phyloP scores from a whole-genome alignment of 2,329 filamentous ascomycete genomes.

The Spiromastix sp. region DNA sequence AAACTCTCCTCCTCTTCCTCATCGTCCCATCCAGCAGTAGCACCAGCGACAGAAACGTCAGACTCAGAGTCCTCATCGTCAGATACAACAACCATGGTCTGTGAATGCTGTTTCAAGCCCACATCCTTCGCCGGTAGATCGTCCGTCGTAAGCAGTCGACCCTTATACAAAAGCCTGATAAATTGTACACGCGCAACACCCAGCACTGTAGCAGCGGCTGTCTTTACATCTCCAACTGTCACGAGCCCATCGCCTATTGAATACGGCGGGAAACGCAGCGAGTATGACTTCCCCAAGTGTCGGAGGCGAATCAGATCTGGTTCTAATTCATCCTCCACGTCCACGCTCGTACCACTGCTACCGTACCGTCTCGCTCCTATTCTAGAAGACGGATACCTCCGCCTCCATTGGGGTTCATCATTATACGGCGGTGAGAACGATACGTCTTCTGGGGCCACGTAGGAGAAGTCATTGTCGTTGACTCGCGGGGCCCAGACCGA shows the following conservation, averaged over 20 bases:
- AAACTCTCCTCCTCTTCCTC: too few relatives aligned
- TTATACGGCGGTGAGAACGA: too few relatives aligned
- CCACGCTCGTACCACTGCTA: conserved; percentile 10
- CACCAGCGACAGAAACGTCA: too few relatives aligned
- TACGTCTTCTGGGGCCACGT: too few relatives aligned
- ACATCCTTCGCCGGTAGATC: conserved; percentile 28
- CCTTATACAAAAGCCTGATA: conserved; percentile 38
- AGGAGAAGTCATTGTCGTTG: conserved; percentile 29
- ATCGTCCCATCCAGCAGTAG: too few relatives aligned
- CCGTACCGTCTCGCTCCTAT: neutral
- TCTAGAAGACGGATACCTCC: too few relatives aligned
- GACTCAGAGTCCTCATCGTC: conserved; percentile 14
- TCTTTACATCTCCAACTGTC: conserved; percentile 31
- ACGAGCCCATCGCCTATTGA: conserved; percentile 36
- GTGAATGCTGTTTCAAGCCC: conserved; percentile 38
- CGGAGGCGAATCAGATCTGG: conserved; percentile 36
- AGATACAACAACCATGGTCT: conserved; percentile 36
- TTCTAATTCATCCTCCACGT: conserved; percentile 19
- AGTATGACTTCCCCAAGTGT: conserved; percentile 32
- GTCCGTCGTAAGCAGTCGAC: conserved; percentile 34
- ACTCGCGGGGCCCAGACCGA: too few relatives aligned
- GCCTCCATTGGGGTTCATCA: too few relatives aligned
- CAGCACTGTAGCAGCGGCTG: conserved; percentile 28
- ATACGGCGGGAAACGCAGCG: conserved; percentile 36
- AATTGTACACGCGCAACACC: conserved; percentile 25